phyloP scores from a whole-genome alignment of 108 stramenopile genomes.

The Phaeodactylum tricornutum region DNA sequence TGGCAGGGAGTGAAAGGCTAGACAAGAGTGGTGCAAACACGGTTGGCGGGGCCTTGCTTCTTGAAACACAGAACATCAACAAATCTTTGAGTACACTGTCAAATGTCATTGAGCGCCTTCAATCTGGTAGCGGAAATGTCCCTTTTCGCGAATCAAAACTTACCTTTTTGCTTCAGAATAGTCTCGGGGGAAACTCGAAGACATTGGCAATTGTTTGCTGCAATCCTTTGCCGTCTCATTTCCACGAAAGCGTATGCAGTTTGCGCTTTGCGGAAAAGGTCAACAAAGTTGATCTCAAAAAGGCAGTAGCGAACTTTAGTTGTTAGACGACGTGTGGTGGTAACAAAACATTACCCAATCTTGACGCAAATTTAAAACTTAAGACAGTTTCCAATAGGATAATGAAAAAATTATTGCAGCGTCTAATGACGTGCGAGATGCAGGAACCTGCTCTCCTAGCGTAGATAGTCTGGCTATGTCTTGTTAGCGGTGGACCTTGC shows the following conservation, averaged over 20 bases:
- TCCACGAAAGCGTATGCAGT: conserved; percentile 75
- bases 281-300: conserved; percentile 66
- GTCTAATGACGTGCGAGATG: no score
- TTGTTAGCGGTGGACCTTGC: no score
- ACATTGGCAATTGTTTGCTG: conserved; percentile 88
- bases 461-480: no score
- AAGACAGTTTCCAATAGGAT: no score
- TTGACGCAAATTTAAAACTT: no score
- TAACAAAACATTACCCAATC: no score
- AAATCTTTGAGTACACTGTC: conserved; percentile 57
- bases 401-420: no score
- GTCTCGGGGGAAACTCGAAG: conserved; percentile 84
- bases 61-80: conserved; percentile 86
- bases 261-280: conserved; percentile 83
- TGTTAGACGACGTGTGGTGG: no score
- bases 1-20: conserved; percentile 90
- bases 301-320: conserved; percentile 33
- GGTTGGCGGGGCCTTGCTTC: conserved; percentile 41
- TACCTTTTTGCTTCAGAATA: conserved; percentile 81
- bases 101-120: conserved; percentile 81
- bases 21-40: conserved; percentile 76
- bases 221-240: conserved; percentile 72
- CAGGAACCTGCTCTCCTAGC: no score
- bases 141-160: conserved; percentile 93
- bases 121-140: conserved; percentile 58